Base-by-base conservation (phyloP, 2,329 filamentous ascomycete genomes). In the Taxawa tesnikishii region DNA sequence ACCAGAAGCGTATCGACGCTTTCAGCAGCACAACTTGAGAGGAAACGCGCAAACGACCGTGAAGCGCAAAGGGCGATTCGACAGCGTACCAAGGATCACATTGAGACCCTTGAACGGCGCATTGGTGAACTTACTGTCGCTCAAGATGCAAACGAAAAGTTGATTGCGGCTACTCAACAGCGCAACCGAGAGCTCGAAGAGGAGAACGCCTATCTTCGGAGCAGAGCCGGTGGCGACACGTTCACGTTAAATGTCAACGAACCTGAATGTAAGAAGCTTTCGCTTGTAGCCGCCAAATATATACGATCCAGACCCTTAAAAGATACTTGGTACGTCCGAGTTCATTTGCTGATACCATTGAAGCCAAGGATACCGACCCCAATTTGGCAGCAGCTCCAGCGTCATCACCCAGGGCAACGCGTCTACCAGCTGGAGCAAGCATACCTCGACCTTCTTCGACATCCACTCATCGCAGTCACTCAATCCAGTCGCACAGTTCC, bases 51-150 rank as follows among this genome's bases (percentile, higher is more conserved):
- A 39, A 73, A 73, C 48, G 70, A 74, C 48, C 60, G 70, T 39
- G 70, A 74, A 50, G 69, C 70, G 33, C 70, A 74, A 46, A 60
- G 69, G 41, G 69, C 68, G 29, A 74, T 73, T 41, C 65, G 70
- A 17, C 67, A 71, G 45, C 54, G 70, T 38, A 73, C 68, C 26
- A 73, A 70, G 41, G 67, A 71, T 41, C 68, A 71, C 47, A 73
- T 73, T 38, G 68, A 73, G 40, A 56, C 55, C 16, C 59, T 74
- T n/a, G 68, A 74, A 43, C 54, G 59, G 29, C 64, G 67, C 36
- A 62, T 73, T 28, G 60, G 59, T 26, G 68, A 72, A 28, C 55
- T 73, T 29, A 63, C 58, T 29, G 51, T 60, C 8, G 62, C 60
- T 32, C 55, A 60, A 18, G 65, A 72, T 27, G 51, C 50, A 34